These are phyloP conservation scores for Galeopsis tetrahit DNA, from an alignment of 257 asterid genomes.

Conservation along the genomic window DNA sequence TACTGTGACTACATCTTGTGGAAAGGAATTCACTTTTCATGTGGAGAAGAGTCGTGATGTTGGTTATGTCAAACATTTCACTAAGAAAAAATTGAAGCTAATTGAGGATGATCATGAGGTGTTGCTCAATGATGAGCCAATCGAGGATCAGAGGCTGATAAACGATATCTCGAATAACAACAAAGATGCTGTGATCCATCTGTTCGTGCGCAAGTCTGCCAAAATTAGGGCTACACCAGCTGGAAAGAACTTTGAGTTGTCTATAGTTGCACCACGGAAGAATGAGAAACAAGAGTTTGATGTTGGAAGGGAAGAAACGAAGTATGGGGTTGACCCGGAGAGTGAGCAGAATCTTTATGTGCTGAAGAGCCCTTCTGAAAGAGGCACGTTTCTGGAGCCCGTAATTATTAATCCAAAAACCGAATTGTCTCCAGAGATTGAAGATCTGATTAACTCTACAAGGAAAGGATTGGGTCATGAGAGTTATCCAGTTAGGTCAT, in stretches of 20 bases:
- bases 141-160: conserved; percentile 81
- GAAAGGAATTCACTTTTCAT: conserved; percentile 76
- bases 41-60: conserved; percentile 74
- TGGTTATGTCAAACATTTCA: conserved; percentile 72
- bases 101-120: conserved; percentile 77
- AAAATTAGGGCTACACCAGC: conserved; percentile 75
- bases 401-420: conserved; percentile 69
- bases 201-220: conserved; percentile 71
- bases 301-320: conserved; percentile 34
- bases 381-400: conserved; percentile 63
- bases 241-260: conserved; percentile 75
- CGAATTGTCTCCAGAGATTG: conserved; percentile 56
- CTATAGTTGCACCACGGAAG: conserved; percentile 53
- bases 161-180: conserved; percentile 62
- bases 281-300: conserved; percentile 40
- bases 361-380: conserved; percentile 47
- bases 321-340: conserved; percentile 37
- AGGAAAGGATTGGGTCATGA: conserved; percentile 65
- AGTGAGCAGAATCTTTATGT: conserved; percentile 37
- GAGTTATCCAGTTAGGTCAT: conserved; percentile 64
- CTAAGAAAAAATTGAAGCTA: conserved; percentile 47
- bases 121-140: conserved; percentile 65
- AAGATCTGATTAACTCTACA: conserved; percentile 57
- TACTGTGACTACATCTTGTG: conserved; percentile 69
- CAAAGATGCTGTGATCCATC: conserved; percentile 78